phyloP scores from a whole-genome alignment of 805 yeast genomes.

The Starmerella asiatica region DNA sequence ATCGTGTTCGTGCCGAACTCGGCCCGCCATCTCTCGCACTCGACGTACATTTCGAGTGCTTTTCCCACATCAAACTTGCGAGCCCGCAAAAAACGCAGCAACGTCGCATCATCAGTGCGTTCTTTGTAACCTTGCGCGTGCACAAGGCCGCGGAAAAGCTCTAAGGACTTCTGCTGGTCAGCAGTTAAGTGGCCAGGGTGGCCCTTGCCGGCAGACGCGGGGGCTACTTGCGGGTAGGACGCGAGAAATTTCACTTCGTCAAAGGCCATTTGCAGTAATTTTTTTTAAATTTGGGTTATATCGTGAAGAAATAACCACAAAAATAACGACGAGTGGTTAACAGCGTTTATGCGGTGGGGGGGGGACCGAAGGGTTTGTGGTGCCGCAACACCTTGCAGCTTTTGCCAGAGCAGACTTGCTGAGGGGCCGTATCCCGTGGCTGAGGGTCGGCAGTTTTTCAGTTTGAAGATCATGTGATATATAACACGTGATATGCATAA shows the following conservation, averaged over 20 bases:
- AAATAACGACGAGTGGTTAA: not conserved
- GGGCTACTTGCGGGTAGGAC: constrained; percentile 59
- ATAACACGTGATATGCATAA: too few relatives aligned
- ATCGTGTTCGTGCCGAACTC: constrained; percentile 79
- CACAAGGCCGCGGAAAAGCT: constrained; percentile 44
- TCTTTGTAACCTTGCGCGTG: constrained; percentile 52
- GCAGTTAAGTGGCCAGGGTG: constrained; percentile 67
- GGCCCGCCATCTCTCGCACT: constrained; percentile 85
- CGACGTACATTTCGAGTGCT: constrained; percentile 69
- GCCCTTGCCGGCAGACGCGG: constrained; percentile 55
- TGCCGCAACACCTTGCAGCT: too few relatives aligned
- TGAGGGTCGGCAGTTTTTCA: too few relatives aligned
- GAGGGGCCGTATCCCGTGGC: too few relatives aligned
- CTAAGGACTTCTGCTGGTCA: constrained; percentile 49
- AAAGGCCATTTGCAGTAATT: constrained; percentile 5
- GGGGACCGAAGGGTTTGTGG: too few relatives aligned
- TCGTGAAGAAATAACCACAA: not conserved
- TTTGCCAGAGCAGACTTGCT: too few relatives aligned
- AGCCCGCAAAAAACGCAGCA: constrained; percentile 78
- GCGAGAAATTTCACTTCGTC: constrained; percentile 16
- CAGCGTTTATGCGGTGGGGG: too few relatives aligned
- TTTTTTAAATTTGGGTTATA: too few relatives aligned
- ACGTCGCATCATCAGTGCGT: constrained; percentile 76
- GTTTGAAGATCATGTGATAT: too few relatives aligned
- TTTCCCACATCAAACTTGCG: constrained; percentile 78